Evolutionary conservation across 495 filamentous ascomycete genomes (phyloP).

Genomic region (Parathielavia appendiculata): DNA sequence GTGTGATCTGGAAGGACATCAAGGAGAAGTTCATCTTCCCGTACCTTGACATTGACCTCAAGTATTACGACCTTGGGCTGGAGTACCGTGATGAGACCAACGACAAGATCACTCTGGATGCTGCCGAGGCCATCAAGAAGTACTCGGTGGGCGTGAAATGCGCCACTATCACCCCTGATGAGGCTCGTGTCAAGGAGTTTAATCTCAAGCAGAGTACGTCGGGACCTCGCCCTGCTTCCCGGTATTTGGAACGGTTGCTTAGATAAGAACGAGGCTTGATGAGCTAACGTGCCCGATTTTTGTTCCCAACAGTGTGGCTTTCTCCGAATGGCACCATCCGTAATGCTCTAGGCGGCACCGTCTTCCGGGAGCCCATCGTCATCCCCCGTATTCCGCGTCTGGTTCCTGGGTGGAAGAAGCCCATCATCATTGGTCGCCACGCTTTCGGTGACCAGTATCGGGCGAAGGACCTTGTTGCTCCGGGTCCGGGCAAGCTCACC

Average conservation of each 20-base stretch:
- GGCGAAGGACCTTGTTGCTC: slow-evolving; percentile 80
- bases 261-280: neutral
- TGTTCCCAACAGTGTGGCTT: slow-evolving; percentile 67
- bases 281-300: slow-evolving; percentile 15
- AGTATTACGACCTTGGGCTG: slow-evolving; percentile 97
- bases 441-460: slow-evolving; percentile 99
- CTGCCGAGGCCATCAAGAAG: slow-evolving; percentile 96
- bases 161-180: slow-evolving; percentile 97
- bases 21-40: slow-evolving; percentile 96
- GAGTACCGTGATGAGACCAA: slow-evolving; percentile 93
- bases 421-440: slow-evolving; percentile 97
- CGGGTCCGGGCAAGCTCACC: slow-evolving; percentile 77
- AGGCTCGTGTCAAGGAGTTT: slow-evolving; percentile 94
- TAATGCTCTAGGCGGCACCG: slow-evolving; percentile 90
- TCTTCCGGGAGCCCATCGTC: slow-evolving; percentile 97
- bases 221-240: neutral
- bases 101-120: slow-evolving; percentile 89
- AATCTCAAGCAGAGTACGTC: slow-evolving; percentile 89
- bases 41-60: slow-evolving; percentile 93
- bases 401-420: slow-evolving; percentile 94
- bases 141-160: slow-evolving; percentile 98
- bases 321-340: slow-evolving; percentile 98
- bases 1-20: slow-evolving; percentile 98
- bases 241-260: neutral
- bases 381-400: slow-evolving; percentile 87